Conservation (phyloP, 1,284 basidiomycete species). For the Leccinum fuscescens region DNA sequence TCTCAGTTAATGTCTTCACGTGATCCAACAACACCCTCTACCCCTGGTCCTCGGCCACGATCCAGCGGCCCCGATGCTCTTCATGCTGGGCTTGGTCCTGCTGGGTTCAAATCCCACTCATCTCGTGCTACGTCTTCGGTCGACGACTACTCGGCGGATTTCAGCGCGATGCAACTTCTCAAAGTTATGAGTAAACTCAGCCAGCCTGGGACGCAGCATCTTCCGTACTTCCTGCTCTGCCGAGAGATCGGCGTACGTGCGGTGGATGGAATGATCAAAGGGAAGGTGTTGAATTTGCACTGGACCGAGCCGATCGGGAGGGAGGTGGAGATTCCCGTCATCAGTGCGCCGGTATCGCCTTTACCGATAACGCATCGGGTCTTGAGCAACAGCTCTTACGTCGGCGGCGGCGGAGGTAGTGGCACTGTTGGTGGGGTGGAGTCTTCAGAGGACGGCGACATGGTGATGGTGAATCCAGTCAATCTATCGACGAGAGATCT, state of each 20-base stretch:
- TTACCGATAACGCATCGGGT: slow-evolving; percentile 28
- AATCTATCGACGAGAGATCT: slow-evolving; percentile 36
- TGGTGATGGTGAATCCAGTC: slow-evolving; percentile 41
- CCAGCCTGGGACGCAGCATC: slow-evolving; percentile 54
- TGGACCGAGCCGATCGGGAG: slow-evolving; percentile 71
- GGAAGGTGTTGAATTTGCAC: slow-evolving; percentile 67
- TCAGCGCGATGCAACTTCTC: slow-evolving; percentile 70
- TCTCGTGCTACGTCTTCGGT: slow-evolving; percentile 30
- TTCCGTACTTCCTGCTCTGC: slow-evolving; percentile 76
- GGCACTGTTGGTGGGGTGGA: slow-evolving; percentile 33
- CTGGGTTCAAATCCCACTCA: slow-evolving; percentile 65
- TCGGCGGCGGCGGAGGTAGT: slow-evolving; percentile 31
- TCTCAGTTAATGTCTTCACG: slow-evolving; percentile 47
- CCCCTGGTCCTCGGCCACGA: slow-evolving; percentile 33
- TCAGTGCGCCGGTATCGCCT: slow-evolving; percentile 27
- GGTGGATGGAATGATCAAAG: slow-evolving; percentile 79
- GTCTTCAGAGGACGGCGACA: slow-evolving; percentile 45
- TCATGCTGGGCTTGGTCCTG: slow-evolving; percentile 52
- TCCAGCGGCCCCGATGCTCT: slow-evolving; percentile 47
- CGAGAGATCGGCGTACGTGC: slow-evolving; percentile 73
- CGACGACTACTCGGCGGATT: slow-evolving; percentile 48
- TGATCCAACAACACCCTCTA: slow-evolving; percentile 36
- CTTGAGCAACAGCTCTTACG: slow-evolving; percentile 30
- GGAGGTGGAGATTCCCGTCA: slow-evolving; percentile 24
- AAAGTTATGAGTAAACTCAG: slow-evolving; percentile 73